These are phyloP conservation scores for Eugenia klotzschiana DNA, from an alignment of 441 rosid genomes.

Conservation along the genomic window DNA sequence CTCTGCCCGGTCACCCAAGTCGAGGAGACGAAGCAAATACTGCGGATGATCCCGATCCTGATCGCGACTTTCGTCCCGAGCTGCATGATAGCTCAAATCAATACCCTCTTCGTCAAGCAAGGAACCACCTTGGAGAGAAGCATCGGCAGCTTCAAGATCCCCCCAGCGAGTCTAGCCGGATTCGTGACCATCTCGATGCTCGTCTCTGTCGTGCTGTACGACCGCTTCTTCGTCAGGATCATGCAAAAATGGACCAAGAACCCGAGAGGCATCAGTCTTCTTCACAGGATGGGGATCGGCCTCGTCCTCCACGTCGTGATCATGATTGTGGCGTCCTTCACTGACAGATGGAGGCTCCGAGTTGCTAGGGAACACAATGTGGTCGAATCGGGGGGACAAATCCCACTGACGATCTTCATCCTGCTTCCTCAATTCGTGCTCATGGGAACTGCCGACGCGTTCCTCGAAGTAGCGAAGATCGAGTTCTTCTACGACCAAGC, in stretches of 20 bases:
- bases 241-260: conserved; percentile 30
- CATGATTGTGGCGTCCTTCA: conserved; percentile 51
- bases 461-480: conserved; percentile 60
- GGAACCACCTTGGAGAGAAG: conserved; percentile 56
- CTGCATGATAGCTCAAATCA: conserved; percentile 51
- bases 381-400: conserved; percentile 28
- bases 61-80: conserved; percentile 58
- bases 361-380: conserved; percentile 43
- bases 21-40: conserved; percentile 82
- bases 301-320: conserved; percentile 39
- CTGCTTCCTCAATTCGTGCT: conserved; percentile 73
- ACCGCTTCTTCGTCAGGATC: conserved; percentile 14
- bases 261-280: conserved; percentile 78
- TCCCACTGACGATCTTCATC: conserved; percentile 53
- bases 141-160: conserved; percentile 56
- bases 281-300: conserved; percentile 75
- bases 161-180: conserved; percentile 53
- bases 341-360: conserved; percentile 35
- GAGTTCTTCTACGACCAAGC: conserved; percentile 94
- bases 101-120: conserved; percentile 72
- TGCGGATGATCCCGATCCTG: conserved; percentile 63
- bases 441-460: conserved; percentile 80
- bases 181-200: conserved; percentile 68
- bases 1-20: conserved; percentile 68
- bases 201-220: conserved; percentile 51